Base-by-base conservation (phyloP, 2,329 filamentous ascomycete species). In the Diaporthe helianthi region DNA sequence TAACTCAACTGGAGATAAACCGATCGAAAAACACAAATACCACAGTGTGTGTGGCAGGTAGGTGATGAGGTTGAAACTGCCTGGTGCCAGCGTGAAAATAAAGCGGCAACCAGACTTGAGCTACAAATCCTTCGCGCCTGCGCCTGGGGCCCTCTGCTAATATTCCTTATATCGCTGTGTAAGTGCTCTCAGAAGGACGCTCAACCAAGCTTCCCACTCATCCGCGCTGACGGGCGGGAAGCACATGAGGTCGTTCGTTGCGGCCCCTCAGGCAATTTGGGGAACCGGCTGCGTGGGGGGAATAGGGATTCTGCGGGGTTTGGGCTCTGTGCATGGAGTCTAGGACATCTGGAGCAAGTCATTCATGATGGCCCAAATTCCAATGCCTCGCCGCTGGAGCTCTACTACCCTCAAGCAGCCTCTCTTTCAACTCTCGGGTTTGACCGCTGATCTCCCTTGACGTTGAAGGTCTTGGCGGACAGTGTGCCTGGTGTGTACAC, bases 361-460 rank as follows among this genome's bases (percentile, higher is more conserved):
- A 60, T 60, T 60, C 55, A 60, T 60, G 55, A 29, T 41, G 54
- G 22, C 36, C 54, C 54, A 38, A 31, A 60, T 46, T 29, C 38
- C 38, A 60, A 60, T 46, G 8, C 38, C 54, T 60, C 17, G 10
- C 17, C 24, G 22, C 36, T 38, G 36, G 36, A n/a, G 24, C 22
- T 44, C 54, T 44, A 38, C 54, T 24, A 44, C 38, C 36, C 36
- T 46, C n/a, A n/a, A 29, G 36, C 36, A 13, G 54, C 24, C 24
- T 26, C 15, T 10, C 22, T 58, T 19, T 13, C 22, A 58, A 17
- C 13, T 7, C 31, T 31, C 22, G 36, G 15, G 6, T 60, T 44
- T 13, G 31, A 24, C 12, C n/a, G 31, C 24, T 33, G 12, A n/a
- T 44, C 9, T 29, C 36, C 36, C 4, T 31, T 24, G 10, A n/a